Base-by-base conservation (phyloP, 352 stramenopile species). In the Elongisporangium anandrum region DNA sequence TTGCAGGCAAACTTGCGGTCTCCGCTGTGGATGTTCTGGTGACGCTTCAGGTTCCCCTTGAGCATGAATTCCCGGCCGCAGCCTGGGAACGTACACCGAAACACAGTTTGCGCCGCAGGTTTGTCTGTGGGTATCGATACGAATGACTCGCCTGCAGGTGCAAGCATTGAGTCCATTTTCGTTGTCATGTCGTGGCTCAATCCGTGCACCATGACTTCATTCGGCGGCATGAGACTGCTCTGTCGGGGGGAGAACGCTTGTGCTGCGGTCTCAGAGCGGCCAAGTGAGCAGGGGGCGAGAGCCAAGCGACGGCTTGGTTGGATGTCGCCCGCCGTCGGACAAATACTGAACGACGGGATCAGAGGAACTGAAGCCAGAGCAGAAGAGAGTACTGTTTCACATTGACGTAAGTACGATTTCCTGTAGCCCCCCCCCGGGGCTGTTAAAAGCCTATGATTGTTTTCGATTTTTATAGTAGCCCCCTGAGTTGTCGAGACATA, bases 11-110 rank as follows among this genome's bases (percentile, higher is more conserved):
- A 92, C 60, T 82, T 79, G 60, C 77, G 72, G 50, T 78, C 70
- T 4, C 78, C 75, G 50, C 75, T 71, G 63, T 88, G 79, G 53
- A 82, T 86, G 39, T 82, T 87, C 38, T 62, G 51, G 59, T 88
- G 79, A 16, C 79, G 61, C 50, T 88, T 88, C 13, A 83, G 61
- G 54, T 88, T 88, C 2, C 79, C 79, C 57, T 88, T 88, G 61
- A 87, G 75, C 20, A 81, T 70, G 57, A 88, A 88, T 52, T 81
- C 65, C 15, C 77, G 72, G 2, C 65, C 73, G 24, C 79, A 88
- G 17, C 77, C 74, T 0, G 75, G 74, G 62, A 81, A 87, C 22
- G 64, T 62, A 55, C 75, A 88, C 5, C 70, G 65, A 50, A 81
- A 85, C 9, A 81, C 34, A 45, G 54, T 54, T 10, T 65, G 54